These are phyloP conservation scores for Taiozyma sp. DNA, from an alignment of 1,139 yeast species.

Conservation along the genomic window DNA sequence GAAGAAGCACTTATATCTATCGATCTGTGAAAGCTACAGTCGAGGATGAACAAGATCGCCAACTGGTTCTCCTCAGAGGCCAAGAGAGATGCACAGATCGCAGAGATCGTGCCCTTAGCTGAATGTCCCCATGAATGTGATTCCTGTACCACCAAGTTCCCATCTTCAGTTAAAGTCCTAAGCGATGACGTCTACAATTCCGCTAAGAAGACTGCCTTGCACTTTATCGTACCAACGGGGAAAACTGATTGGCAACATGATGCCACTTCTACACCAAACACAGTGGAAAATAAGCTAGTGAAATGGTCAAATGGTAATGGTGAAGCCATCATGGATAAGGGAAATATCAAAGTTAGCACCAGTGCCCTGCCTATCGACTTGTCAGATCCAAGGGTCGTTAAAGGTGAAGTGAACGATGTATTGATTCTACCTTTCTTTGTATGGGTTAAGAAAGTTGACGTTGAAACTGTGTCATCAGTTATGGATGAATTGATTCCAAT, in stretches of 20 bases:
- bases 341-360: conserved; percentile 46
- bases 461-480: conserved; percentile 40
- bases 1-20: no score
- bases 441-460: conserved; percentile 54
- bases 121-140: conserved; percentile 46
- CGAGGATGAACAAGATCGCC: not conserved
- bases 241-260: conserved; percentile 81
- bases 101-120: conserved; percentile 36
- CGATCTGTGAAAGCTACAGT: no score
- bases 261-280: conserved; percentile 50
- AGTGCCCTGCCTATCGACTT: conserved; percentile 45
- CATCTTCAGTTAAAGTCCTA: conserved; percentile 53
- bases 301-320: conserved; percentile 38
- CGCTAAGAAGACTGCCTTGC: conserved; percentile 64
- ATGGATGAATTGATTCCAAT: conserved; percentile 43
- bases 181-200: conserved; percentile 62
- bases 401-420: conserved; percentile 48
- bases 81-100: conserved; percentile 27
- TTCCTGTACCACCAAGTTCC: conserved; percentile 48
- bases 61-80: not conserved
- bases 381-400: conserved; percentile 37
- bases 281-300: conserved; percentile 47
- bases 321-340: conserved; percentile 24
- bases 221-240: conserved; percentile 78
- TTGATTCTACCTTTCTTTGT: conserved; percentile 75